phyloP scores from a whole-genome alignment of 768 basidiomycete genomes.

The Rhizopogon salebrosus region DNA sequence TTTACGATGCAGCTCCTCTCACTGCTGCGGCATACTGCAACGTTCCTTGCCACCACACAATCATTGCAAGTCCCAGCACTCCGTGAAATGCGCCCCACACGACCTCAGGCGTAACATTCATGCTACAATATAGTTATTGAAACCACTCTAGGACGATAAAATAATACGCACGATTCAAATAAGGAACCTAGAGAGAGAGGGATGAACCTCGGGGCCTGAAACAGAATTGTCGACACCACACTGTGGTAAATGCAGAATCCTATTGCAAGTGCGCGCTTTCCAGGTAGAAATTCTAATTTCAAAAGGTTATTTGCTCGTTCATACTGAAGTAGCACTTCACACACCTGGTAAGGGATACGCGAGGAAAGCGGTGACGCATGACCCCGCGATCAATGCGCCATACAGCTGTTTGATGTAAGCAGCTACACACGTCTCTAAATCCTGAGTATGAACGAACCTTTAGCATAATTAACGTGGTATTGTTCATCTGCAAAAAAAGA shows the following conservation, averaged over 20 bases:
- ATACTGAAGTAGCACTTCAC: constrained; percentile 14
- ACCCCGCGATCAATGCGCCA: constrained; percentile 52
- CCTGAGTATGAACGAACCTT: constrained; percentile 45
- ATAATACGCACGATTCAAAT: constrained; percentile 51
- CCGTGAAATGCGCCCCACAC: constrained; percentile 75
- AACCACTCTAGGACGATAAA: neutral
- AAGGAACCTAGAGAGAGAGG: constrained; percentile 61
- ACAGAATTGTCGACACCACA: constrained; percentile 66
- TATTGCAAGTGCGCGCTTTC: constrained; percentile 79
- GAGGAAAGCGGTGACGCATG: constrained; percentile 60
- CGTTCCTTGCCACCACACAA: constrained; percentile 80
- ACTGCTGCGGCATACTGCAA: constrained; percentile 44
- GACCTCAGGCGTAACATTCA: constrained; percentile 64
- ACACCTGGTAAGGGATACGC: constrained; percentile 68
- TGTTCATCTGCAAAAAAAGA: constrained; percentile 78
- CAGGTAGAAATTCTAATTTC: constrained; percentile 68
- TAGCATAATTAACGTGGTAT: constrained; percentile 70
- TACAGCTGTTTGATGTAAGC: constrained; percentile 47
- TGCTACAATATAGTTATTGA: constrained; percentile 28
- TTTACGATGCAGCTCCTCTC: constrained; percentile 12
- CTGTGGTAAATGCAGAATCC: constrained; percentile 74
- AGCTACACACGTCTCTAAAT: neutral
- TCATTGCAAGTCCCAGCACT: constrained; percentile 62
- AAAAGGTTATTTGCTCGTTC: neutral
- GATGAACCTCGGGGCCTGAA: constrained; percentile 74